A percentile compares a stretch with the other conserved stretches of the same genome.
phyloP scores from a whole-genome alignment of 179 eudicot genomes.

The Nepenthes alata region DNA sequence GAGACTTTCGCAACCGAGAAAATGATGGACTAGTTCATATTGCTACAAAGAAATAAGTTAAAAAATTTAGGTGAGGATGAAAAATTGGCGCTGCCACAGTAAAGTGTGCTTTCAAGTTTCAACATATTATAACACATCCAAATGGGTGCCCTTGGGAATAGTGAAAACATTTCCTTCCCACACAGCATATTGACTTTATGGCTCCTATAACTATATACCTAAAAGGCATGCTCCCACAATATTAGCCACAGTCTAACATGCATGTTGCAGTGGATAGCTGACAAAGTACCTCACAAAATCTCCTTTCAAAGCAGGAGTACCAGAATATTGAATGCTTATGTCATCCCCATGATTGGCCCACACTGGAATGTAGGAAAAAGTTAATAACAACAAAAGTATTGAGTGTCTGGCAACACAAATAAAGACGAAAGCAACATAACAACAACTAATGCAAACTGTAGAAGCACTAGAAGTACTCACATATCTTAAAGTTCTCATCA shows the following conservation, averaged over 20 bases:
- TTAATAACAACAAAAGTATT: conserved; percentile 5
- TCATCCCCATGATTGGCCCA: conserved; percentile 99
- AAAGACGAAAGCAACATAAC: conserved; percentile 3
- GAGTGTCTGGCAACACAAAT: neutral
- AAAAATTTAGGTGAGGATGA: too few relatives aligned
- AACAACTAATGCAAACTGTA: neutral
- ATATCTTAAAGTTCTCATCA: conserved; percentile 68
- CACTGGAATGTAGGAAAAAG: conserved; percentile 30
- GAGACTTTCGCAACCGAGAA: too few relatives aligned
- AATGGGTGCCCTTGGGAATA: too few relatives aligned
- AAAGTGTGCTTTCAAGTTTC: too few relatives aligned
- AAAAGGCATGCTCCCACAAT: neutral
- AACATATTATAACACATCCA: too few relatives aligned
- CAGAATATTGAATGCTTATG: conserved; percentile 92
- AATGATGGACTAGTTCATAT: too few relatives aligned
- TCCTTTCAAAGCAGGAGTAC: conserved; percentile 94
- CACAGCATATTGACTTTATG: too few relatives aligned
- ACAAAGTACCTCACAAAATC: conserved; percentile 83
- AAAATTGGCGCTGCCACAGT: too few relatives aligned
- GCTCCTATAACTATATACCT: too few relatives aligned
- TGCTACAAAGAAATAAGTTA: too few relatives aligned
- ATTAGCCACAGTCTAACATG: neutral
- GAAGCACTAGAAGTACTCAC: conserved; percentile 30
- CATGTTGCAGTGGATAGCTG: neutral
- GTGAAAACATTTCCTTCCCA: too few relatives aligned